Conservation (phyloP, 176 grass and related monocot genomes). For the Zoysia pacifica region DNA sequence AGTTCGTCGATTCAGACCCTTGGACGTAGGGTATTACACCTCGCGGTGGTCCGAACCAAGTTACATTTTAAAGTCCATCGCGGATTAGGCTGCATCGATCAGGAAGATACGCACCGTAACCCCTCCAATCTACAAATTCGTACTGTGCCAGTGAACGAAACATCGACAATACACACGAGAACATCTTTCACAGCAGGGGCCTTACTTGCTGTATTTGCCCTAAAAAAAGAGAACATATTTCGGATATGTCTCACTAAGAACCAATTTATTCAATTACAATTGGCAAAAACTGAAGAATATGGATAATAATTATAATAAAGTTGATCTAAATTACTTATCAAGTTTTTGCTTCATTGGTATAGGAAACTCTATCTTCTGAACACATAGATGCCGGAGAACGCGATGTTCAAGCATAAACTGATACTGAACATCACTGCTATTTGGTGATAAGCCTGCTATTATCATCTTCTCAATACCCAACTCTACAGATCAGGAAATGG, state of each 20-base stretch:
- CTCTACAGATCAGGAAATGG: constrained; percentile 47
- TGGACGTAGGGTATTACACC: too few relatives aligned
- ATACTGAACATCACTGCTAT: constrained; percentile 52
- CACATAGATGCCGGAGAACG: constrained; percentile 46
- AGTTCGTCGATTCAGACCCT: too few relatives aligned
- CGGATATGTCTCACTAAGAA: not conserved
- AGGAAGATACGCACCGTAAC: too few relatives aligned
- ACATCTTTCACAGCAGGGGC: too few relatives aligned
- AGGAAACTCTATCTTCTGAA: constrained; percentile 50
- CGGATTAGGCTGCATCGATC: too few relatives aligned
- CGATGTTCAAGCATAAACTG: constrained; percentile 53
- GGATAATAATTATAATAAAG: not conserved
- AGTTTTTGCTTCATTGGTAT: constrained; percentile 44
- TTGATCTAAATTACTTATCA: constrained; percentile 26
- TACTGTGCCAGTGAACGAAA: too few relatives aligned
- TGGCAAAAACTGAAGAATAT: not conserved
- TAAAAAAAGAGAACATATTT: not conserved
- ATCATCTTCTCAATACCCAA: constrained; percentile 47
- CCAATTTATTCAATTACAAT: not conserved
- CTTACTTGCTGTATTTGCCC: too few relatives aligned
- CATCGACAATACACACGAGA: too few relatives aligned
- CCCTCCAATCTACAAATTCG: too few relatives aligned
- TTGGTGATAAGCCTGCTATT: constrained; percentile 36
- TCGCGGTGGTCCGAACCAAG: too few relatives aligned
- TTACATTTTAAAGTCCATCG: too few relatives aligned